A percentile compares a stretch with the other conserved stretches of the same genome.
phyloP scores from a whole-genome alignment of 1,139 yeast species.

The Tardiomyces blankii region DNA sequence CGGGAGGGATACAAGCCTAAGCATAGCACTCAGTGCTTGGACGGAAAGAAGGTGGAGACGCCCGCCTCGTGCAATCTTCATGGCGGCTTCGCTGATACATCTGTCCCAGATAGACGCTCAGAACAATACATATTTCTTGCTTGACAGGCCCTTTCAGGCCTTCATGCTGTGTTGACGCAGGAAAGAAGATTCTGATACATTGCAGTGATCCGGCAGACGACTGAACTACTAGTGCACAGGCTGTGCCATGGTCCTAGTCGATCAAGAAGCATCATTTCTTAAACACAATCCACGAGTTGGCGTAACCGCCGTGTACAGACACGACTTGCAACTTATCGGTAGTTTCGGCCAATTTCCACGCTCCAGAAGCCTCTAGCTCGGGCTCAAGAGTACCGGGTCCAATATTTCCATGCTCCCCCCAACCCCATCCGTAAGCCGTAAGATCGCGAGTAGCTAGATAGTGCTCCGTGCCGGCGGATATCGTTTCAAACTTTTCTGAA shows the following conservation, averaged over 20 bases:
- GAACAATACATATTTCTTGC: constrained; percentile 68
- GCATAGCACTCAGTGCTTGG: not conserved
- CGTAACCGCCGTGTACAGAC: constrained; percentile 10
- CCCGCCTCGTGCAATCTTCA: not conserved
- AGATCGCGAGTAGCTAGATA: constrained; percentile 37
- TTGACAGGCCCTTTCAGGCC: constrained; percentile 43
- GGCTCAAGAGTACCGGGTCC: too few relatives aligned
- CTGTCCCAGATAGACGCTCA: constrained; percentile 48
- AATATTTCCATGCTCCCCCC: constrained; percentile 99
- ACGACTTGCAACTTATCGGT: constrained; percentile 1
- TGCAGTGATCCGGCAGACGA: too few relatives aligned
- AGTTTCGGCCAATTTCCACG: not conserved
- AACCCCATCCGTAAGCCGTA: constrained; percentile 72
- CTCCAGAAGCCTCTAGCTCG: not conserved
- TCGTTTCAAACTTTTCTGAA: constrained; percentile 12
- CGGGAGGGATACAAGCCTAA: not conserved
- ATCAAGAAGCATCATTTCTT: constrained; percentile 5
- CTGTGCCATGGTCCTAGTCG: too few relatives aligned
- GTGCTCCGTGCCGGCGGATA: constrained; percentile 76
- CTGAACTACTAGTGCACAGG: too few relatives aligned
- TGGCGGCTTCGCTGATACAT: constrained; percentile 36
- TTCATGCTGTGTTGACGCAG: constrained; percentile 52
- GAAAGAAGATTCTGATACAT: constrained; percentile 70
- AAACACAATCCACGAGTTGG: not conserved
- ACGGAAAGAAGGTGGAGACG: not conserved